A percentile compares a stretch with the other conserved stretches of the same genome.
Evolutionary conservation across 2,329 filamentous ascomycete species (phyloP).

Genomic region (Ascochyta rabiei): DNA sequence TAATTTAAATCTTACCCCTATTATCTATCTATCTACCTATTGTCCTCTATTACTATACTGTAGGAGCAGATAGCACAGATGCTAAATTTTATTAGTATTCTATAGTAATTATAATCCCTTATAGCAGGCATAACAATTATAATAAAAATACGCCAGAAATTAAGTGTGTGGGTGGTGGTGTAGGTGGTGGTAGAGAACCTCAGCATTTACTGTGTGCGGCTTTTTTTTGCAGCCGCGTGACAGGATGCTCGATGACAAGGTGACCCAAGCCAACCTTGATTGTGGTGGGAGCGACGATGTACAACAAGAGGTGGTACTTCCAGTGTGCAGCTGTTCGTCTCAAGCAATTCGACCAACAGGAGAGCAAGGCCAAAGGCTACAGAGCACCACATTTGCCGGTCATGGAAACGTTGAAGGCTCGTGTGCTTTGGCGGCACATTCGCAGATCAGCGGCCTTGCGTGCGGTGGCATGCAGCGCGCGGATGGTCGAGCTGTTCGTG

Average conservation of each 20-base stretch:
- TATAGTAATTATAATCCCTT: too few relatives aligned
- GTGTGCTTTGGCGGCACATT: neutral
- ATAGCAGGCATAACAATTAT: too few relatives aligned
- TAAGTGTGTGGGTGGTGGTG: too few relatives aligned
- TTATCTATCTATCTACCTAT: too few relatives aligned
- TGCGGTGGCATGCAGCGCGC: conserved; percentile 1
- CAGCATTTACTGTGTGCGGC: too few relatives aligned
- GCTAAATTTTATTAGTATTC: too few relatives aligned
- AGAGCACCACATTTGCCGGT: neutral
- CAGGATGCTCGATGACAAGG: conserved; percentile 1
- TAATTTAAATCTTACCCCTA: too few relatives aligned
- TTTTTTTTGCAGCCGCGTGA: too few relatives aligned
- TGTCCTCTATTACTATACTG: too few relatives aligned
- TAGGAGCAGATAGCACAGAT: too few relatives aligned
- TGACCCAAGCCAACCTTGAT: neutral
- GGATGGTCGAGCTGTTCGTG: conserved; percentile 8
- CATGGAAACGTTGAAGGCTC: neutral
- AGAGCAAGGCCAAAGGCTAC: neutral
- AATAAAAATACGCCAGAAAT: too few relatives aligned
- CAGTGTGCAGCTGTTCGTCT: neutral
- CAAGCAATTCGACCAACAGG: neutral
- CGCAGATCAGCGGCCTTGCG: neutral
- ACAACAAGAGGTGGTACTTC: neutral
- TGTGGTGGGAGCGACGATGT: neutral
- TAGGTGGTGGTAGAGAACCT: too few relatives aligned